Evolutionary conservation across 176 grass and related monocot species (phyloP).

Genomic region (Eleusine indica): DNA sequence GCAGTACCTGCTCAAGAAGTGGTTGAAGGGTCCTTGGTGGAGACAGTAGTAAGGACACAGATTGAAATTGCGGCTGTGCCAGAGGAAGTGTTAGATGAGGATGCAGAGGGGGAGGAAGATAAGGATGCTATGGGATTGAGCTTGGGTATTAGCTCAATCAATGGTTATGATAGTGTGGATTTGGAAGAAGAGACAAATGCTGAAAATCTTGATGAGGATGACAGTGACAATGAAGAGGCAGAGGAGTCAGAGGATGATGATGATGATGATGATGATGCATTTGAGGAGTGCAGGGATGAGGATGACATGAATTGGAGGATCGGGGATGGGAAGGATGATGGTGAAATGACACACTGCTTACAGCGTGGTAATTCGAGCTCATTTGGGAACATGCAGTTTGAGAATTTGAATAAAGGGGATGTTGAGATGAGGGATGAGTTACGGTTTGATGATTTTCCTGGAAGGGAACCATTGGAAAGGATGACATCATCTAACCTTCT

Average conservation of each 20-base stretch:
- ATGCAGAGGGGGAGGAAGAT: constrained; percentile 35
- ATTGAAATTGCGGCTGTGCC: constrained; percentile 32
- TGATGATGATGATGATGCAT: constrained; percentile 51
- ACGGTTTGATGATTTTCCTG: constrained; percentile 56
- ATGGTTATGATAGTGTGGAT: constrained; percentile 51
- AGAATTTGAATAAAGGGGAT: constrained; percentile 75
- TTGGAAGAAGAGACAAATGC: constrained; percentile 39
- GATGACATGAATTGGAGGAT: constrained; percentile 59
- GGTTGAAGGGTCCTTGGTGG: constrained; percentile 30
- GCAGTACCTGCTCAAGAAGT: constrained; percentile 14
- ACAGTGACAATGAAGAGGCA: constrained; percentile 43
- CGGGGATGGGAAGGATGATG: constrained; percentile 48
- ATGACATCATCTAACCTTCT: constrained; percentile 83
- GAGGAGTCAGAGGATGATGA: constrained; percentile 46
- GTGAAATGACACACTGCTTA: constrained; percentile 50
- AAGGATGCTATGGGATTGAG: constrained; percentile 47
- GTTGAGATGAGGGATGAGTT: constrained; percentile 59
- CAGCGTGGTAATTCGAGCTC: constrained; percentile 36
- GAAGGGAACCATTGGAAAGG: constrained; percentile 67
- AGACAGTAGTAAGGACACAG: constrained; percentile 16
- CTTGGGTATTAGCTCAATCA: constrained; percentile 40
- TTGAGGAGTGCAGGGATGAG: constrained; percentile 46
- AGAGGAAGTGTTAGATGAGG: constrained; percentile 33
- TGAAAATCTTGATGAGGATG: constrained; percentile 48
- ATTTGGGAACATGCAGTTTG: constrained; percentile 69